Evolutionary conservation across 2,329 filamentous ascomycete genomes (phyloP).

Genomic region (Atkinsonella texensis): DNA sequence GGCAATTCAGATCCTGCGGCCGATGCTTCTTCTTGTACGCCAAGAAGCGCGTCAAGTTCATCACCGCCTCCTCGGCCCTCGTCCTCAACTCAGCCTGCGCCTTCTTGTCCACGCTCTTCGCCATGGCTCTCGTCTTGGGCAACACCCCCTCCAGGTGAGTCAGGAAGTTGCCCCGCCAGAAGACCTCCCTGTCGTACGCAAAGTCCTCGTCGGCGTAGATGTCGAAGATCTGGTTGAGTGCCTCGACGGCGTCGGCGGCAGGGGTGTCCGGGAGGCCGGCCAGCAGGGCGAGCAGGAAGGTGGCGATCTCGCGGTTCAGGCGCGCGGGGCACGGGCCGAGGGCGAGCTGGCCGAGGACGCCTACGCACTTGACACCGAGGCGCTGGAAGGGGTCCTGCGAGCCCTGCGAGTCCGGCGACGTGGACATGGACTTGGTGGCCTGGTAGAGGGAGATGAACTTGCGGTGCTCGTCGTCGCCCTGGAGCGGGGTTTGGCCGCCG

Average conservation of each 20-base stretch:
- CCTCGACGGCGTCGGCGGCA: conserved; percentile 48
- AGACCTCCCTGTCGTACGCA: conserved; percentile 48
- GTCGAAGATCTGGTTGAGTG: conserved; percentile 55
- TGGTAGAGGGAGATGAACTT: conserved; percentile 56
- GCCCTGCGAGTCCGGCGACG: conserved; percentile 12
- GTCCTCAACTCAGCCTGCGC: conserved; percentile 41
- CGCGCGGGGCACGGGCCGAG: conserved; percentile 38
- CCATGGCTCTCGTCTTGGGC: conserved; percentile 42
- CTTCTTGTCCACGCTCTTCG: conserved; percentile 51
- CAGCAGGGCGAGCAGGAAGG: conserved; percentile 48
- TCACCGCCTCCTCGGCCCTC: conserved; percentile 46
- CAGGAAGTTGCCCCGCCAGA: conserved; percentile 50
- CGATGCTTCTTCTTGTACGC: conserved; percentile 51
- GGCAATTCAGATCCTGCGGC: conserved; percentile 13
- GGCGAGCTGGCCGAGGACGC: conserved; percentile 52
- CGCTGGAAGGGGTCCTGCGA: conserved; percentile 45
- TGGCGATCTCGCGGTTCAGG: conserved; percentile 50
- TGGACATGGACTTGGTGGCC: conserved; percentile 31
- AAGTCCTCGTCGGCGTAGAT: conserved; percentile 51
- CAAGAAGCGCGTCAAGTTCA: conserved; percentile 52
- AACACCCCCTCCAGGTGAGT: conserved; percentile 42
- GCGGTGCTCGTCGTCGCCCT: conserved; percentile 39
- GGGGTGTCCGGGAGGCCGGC: conserved; percentile 38
- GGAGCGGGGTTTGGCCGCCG: conserved; percentile 34
- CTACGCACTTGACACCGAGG: conserved; percentile 54